Base-by-base conservation (phyloP, 2,329 filamentous ascomycete genomes). In the Colletotrichum ledebouriae region DNA sequence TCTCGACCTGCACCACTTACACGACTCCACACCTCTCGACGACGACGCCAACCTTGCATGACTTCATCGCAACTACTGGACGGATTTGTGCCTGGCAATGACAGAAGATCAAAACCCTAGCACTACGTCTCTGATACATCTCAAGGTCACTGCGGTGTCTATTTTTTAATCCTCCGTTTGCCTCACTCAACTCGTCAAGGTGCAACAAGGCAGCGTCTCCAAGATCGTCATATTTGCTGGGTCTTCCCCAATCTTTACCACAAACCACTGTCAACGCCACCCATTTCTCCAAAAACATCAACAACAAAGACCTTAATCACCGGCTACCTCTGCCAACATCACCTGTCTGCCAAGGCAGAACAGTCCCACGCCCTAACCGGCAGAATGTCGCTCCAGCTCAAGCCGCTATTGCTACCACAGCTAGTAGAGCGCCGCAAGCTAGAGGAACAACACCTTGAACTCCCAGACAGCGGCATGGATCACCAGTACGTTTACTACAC, bases 401-500 rank as follows among this genome's bases (percentile, higher is more conserved):
- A 84, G 76, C 84, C 85, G 59, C 78, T 88, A 71, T 75, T 86
- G 71, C 79, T 88, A 64, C 86, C 86, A 50, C 82, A 84, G 78
- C 77, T 87, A 72, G 84, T 87, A 37, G 81, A 85, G 72, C 81
- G 83, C 71, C 80, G 79, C 72, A 83, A 80, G 72, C 76, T 78
- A 63, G 81, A 83, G 70, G 73, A 76, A 7, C 69, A 75, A n/a
- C 71, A 73, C 15, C 60, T 46, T 20, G 68, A 69, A 10, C 69
- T 71, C 63, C 74, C 76, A 46, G 73, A 74, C 76, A 70, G 71
- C 70, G 75, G 77, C 47, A 72, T 74, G 76, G 78, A 78, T 73
- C 77, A 75, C 72, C 76, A 75, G 9, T 79, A 79, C 69, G 77
- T 81, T 71, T 83, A 83, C 73, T 82, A 82, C 73, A 82, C 79